Conservation (phyloP, 106 monocot species). For the Iris macrosiphon region DNA sequence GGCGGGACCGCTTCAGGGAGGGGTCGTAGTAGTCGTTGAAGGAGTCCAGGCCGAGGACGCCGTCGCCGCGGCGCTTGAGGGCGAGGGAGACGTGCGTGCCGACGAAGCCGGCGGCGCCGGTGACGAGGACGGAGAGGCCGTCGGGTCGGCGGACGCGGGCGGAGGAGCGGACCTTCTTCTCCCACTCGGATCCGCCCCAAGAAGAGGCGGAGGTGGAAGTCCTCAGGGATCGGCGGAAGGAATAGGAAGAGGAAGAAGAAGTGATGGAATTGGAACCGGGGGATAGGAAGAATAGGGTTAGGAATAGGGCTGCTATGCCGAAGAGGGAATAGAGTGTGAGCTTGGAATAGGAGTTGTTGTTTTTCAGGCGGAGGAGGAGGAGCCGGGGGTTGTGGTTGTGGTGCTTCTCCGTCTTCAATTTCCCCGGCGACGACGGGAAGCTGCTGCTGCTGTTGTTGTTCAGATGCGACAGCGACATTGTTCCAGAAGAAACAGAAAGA, state of each 20-base stretch:
- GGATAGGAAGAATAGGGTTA: no score
- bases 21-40: background rate
- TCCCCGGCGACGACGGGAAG: conserved; percentile 12
- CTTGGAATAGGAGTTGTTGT: conserved; percentile 5
- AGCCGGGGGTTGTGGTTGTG: conserved; percentile 3
- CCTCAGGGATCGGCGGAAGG: no score
- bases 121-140: background rate
- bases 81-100: background rate
- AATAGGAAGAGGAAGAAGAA: no score
- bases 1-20: conserved; percentile 7
- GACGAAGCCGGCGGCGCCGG: conserved; percentile 5
- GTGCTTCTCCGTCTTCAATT: conserved; percentile 24
- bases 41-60: background rate
- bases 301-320: no score
- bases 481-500: no score
- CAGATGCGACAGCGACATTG: no score
- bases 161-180: background rate
- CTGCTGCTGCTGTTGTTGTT: no score
- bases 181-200: background rate
- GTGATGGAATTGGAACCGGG: background rate
- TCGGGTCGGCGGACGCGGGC: background rate
- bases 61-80: background rate
- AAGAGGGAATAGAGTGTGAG: background rate
- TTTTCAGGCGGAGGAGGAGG: conserved; percentile 2
- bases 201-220: background rate